These are phyloP conservation scores for Calocybe gangraenosa DNA, from an alignment of 768 basidiomycete genomes.

Conservation along the genomic window DNA sequence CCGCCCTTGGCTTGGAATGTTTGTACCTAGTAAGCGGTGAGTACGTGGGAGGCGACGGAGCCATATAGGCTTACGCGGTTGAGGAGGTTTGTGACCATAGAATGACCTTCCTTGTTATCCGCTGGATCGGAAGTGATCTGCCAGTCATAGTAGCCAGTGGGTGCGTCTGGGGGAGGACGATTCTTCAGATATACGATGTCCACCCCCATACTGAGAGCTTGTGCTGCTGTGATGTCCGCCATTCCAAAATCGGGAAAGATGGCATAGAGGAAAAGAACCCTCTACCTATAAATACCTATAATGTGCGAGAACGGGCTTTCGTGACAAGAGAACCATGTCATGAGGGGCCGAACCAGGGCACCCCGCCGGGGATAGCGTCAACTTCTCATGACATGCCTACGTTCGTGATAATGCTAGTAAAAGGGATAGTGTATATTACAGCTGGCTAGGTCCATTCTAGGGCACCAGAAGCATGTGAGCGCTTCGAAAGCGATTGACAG, in stretches of 20 bases:
- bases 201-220: slow-evolving; percentile 21
- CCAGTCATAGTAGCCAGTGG: slow-evolving; percentile 40
- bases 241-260: neutral
- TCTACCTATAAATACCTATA: no score
- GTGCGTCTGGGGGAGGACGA: slow-evolving; percentile 31
- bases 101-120: slow-evolving; percentile 24
- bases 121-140: slow-evolving; percentile 25
- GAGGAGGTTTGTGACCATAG: slow-evolving; percentile 27
- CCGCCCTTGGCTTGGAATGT: slow-evolving; percentile 21
- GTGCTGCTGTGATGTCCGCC: slow-evolving; percentile 18
- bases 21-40: slow-evolving; percentile 12
- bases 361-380: no score
- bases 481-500: no score
- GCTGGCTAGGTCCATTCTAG: no score
- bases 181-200: slow-evolving; percentile 30
- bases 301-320: no score
- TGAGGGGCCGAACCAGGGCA: no score
- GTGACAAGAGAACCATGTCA: no score
- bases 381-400: no score
- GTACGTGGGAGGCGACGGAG: no score
- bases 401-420: no score
- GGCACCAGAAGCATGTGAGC: no score
- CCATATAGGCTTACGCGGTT: slow-evolving; percentile 19
- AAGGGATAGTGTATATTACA: no score
- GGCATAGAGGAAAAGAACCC: neutral